phyloP scores from a whole-genome alignment of 1,284 basidiomycete species.

The Leucoagaricus sp. region DNA sequence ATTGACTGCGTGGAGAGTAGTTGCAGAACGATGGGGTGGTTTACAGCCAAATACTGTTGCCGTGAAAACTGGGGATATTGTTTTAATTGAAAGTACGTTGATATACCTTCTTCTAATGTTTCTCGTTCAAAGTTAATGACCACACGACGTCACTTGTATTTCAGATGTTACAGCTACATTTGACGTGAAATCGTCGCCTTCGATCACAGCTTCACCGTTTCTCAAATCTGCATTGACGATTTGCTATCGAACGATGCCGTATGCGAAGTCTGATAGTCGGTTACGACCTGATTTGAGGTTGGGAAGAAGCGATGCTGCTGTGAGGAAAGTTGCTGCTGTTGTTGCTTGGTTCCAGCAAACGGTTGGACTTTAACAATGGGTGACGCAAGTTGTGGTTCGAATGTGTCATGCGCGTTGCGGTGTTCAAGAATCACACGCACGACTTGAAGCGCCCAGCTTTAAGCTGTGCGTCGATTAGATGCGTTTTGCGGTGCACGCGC shows the following conservation, averaged over 20 bases:
- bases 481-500: no score
- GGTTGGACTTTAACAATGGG: slow-evolving; percentile 46
- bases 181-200: slow-evolving; percentile 42
- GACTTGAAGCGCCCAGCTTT: no score
- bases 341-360: slow-evolving; percentile 70
- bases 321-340: slow-evolving; percentile 65
- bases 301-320: slow-evolving; percentile 64
- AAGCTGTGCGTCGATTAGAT: no score
- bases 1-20: slow-evolving; percentile 73
- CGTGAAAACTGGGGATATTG: slow-evolving; percentile 68
- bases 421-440: no score
- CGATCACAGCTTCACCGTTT: slow-evolving; percentile 64
- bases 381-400: not conserved
- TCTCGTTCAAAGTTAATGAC: not conserved
- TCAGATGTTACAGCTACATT: slow-evolving; percentile 53
- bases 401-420: no score
- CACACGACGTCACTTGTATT: not conserved
- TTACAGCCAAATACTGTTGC: slow-evolving; percentile 39
- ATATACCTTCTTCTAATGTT: slow-evolving; percentile 14
- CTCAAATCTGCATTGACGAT: slow-evolving; percentile 61
- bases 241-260: slow-evolving; percentile 77
- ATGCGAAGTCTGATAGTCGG: slow-evolving; percentile 54
- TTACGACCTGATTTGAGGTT: slow-evolving; percentile 73
- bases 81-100: slow-evolving; percentile 68
- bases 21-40: slow-evolving; percentile 72